Evolutionary conservation across 2,329 filamentous ascomycete genomes (phyloP), one percentile per base, ranked within the genome.

Genomic region (Grosmannia clavigera): DNA sequence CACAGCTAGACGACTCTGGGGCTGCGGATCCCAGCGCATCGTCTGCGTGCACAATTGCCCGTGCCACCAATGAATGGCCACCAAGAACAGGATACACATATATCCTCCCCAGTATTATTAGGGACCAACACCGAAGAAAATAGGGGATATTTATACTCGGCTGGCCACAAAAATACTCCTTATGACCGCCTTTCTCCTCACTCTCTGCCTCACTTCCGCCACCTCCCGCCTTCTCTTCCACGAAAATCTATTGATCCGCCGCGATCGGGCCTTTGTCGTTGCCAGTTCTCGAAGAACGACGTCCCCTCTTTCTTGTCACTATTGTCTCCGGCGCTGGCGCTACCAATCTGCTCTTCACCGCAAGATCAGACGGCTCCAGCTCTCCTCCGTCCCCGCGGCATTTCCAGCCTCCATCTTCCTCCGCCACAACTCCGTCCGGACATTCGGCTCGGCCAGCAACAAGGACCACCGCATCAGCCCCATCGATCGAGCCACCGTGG

Each of bases 171-270:
- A 50, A 57, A 33, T 40, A 58, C 62, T 66, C 67, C 69, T 72
- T 75, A 81, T 81, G 78, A 77, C 74, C 67, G 65, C 66, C 67
- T 74, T 74, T 67, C 72, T 78, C 63, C 68, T 79, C 61, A 71
- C 73, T 69, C 71, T 78, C 64, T 80, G 77, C 69, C 73, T 74
- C 68, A 69, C 73, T 65, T 74, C 76, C 69, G 73, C 75, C 67
- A 75, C 71, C 67, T 74, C 75, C 66, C 72, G 70, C 70, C 67
- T 73, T 69, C 71, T 78, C 68, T 70, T 76, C 64, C 68, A 77
- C 72, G 74, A 78, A 65, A 68, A 71, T 65, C 73, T 73, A 64
- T 67, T 76, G 65, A 72, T 71, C 62, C 72, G 73, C 65, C 65
- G 69, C 57, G 64, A 72, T 67, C 75, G 72, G 72, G 73, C 74